Base-by-base conservation (phyloP, 768 basidiomycete genomes). In the Panaeolus papilionaceus region DNA sequence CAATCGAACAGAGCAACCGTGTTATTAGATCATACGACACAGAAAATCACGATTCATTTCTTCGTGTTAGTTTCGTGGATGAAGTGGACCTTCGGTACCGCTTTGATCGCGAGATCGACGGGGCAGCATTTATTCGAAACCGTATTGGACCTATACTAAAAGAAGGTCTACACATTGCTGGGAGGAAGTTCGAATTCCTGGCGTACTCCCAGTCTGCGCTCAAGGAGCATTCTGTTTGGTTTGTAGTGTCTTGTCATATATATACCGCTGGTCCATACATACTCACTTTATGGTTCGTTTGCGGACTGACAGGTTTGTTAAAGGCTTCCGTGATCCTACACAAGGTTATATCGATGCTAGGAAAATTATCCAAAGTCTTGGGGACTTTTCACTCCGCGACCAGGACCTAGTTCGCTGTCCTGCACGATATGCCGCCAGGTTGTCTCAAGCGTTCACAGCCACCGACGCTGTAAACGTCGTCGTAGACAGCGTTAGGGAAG, bases 161-260 rank as follows among this genome's bases (percentile, higher is more conserved):
- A 11, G 63, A 80, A 2, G 88, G 88, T 0, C 71, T 92, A 14
- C 73, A 44, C 1, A 81, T 93, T 38, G 89, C 85, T 2, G 84
- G 85, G 1, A 80, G 86, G 37, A 71, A 74, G 6, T 92, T 91
- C 72, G 68, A 82, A 1, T 92, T 92, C 71, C 80, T 93, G 14
- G 91, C 88, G 0, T 92, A 92, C 75, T 91, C 90, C 0, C 88
- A 88, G 70, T 92, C 91, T 5, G 89, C 92, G 0, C 78, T 92
- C 18, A 90, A 88, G 68, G 86, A 89, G 64, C 88, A 88, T 68
- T 76, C 85, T 20, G 86, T 88, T 2, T 88, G 87, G 87, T 84
- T 49, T 42, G 79, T 61, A 18, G 2, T 44, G 2, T 40, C 9
- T 40, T 10, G 11, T 28, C 37, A 49, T 4, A 18, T 38, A 63